These are phyloP conservation scores for Trametes cubensis DNA, from an alignment of 768 basidiomycete genomes.

Conservation along the genomic window DNA sequence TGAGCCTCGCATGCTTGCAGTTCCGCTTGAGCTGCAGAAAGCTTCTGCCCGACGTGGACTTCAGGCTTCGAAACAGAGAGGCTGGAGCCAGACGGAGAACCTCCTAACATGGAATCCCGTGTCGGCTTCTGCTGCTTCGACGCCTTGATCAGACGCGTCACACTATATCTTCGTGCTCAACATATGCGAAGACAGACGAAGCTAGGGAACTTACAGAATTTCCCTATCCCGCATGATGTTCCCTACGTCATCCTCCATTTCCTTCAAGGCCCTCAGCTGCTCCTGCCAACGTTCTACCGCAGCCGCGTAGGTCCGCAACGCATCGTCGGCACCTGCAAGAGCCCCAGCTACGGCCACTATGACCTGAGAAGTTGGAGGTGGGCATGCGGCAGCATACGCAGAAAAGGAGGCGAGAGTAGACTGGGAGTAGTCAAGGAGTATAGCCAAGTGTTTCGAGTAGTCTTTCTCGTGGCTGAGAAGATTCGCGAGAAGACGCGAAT, in stretches of 20 bases:
- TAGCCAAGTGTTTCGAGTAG: constrained; percentile 60
- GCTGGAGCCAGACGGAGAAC: constrained; percentile 46
- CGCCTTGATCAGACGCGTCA: constrained; percentile 78
- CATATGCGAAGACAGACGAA: background rate
- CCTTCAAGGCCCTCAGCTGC: constrained; percentile 59
- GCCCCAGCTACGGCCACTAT: constrained; percentile 57
- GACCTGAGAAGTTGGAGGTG: constrained; percentile 54
- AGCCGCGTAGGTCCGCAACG: constrained; percentile 59
- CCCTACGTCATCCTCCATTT: constrained; percentile 71
- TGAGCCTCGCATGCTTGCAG: constrained; percentile 83
- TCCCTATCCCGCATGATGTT: constrained; percentile 76
- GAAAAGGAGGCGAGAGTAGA: constrained; percentile 65
- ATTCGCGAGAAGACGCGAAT: constrained; percentile 71
- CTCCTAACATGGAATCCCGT: constrained; percentile 38
- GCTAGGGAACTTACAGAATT: constrained; percentile 62
- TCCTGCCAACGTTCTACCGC: constrained; percentile 70
- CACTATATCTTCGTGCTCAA: constrained; percentile 42
- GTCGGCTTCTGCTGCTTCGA: constrained; percentile 59
- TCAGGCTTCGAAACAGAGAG: constrained; percentile 40
- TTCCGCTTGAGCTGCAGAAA: constrained; percentile 70
- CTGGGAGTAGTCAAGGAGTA: constrained; percentile 60
- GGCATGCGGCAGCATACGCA: constrained; percentile 72
- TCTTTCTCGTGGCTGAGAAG: constrained; percentile 73
- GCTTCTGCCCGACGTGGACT: constrained; percentile 44
- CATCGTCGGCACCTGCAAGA: constrained; percentile 68